Evolutionary conservation across 164 flowering plant species (phyloP).

Genomic region (Malania oleifera): DNA sequence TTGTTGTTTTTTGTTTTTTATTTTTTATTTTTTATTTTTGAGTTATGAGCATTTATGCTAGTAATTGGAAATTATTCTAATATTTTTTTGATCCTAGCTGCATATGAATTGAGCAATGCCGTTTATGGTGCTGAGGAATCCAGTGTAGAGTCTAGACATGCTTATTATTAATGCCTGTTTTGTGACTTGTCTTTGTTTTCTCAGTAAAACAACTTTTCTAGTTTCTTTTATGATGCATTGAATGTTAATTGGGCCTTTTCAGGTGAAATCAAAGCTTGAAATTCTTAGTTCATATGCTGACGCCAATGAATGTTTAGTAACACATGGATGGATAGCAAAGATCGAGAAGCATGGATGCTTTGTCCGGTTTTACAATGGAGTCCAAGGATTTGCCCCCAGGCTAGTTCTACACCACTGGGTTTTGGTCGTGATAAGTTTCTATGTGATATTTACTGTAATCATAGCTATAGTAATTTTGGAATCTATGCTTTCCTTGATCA

Average conservation of each 20-base stretch:
- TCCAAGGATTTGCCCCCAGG: conserved; percentile 93
- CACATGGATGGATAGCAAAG: conserved; percentile 97
- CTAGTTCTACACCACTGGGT: conserved; percentile 14
- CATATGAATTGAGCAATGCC: no score
- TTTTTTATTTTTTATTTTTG: no score
- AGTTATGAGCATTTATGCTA: no score
- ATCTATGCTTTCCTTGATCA: neutral
- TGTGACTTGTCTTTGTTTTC: no score
- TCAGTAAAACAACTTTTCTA: neutral
- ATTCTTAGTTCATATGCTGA: conserved; percentile 82
- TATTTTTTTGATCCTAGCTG: no score
- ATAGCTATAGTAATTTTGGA: neutral
- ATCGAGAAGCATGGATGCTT: conserved; percentile 90
- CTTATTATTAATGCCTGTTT: no score
- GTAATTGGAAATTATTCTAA: no score
- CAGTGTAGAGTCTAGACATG: no score
- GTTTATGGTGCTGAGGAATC: no score
- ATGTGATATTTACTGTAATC: neutral
- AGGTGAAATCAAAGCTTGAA: conserved; percentile 85
- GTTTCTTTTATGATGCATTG: neutral
- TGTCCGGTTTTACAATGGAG: conserved; percentile 94
- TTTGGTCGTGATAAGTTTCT: neutral
- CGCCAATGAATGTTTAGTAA: conserved; percentile 73
- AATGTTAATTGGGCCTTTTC: conserved; percentile 9
- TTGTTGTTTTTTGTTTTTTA: no score